Evolutionary conservation across 2,329 filamentous ascomycete genomes (phyloP), one percentile per base, ranked within the genome.

Genomic region (Lanzia echinophila): DNA sequence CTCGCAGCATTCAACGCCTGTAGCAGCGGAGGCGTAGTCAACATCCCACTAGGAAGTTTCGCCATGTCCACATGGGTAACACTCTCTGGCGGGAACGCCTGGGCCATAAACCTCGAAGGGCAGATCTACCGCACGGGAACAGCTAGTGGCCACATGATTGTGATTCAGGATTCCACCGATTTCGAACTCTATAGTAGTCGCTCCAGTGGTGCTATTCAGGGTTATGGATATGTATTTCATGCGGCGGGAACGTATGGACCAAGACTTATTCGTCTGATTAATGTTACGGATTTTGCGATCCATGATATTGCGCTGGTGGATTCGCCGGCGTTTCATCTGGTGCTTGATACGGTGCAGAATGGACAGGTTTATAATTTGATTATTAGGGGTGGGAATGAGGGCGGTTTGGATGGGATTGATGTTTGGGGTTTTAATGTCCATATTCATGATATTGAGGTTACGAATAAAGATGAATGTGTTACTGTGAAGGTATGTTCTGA

Each of bases 401-500:
- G 78, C 46, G 77, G 76, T 45, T 66, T 81, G 7, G 79, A 83
- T 61, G 80, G 79, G 3, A 72, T 82, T 54, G 75, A 82, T 63
- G 71, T 82, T 4, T 79, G 72, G 68, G 72, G 73, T 15, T 72
- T 65, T 44, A 81, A 82, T 60, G 73, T 81, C 48, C 79, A 75
- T 74, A 69, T 82, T 47, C 79, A 83, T 62, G 79, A 83, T 63
- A 70, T 82, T 32, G 77, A 77, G 69, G 79, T 83, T 5, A 81
- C 79, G 24, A 83, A 83, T 72, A 81, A 80, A 65, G 79, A 83
- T 62, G 79, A 83, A 63, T 82, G 78, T 63, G 76, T 82, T 0
- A 81, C 78, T 1, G 75, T 81, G 54, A 82, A 79, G 54, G 52
- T 54, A 44, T 22, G 31, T 65, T 60, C 11, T 68, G 63, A 3